A percentile compares a stretch with the other conserved stretches of the same genome.
phyloP scores from a whole-genome alignment of 2,329 filamentous ascomycete species.

The Laburnicola sp. region DNA sequence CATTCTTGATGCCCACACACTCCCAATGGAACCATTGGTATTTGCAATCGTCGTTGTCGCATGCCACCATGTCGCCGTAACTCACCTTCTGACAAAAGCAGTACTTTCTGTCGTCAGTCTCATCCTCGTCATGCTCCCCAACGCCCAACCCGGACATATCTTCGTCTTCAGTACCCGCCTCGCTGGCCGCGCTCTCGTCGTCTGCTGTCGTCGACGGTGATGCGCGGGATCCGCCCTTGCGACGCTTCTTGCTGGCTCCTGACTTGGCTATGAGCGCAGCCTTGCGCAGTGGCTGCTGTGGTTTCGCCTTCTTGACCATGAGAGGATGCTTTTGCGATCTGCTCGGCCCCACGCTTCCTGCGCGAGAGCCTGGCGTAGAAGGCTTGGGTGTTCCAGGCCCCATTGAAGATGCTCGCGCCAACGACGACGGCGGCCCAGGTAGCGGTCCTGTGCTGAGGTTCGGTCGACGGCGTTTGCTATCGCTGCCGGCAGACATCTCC shows the following conservation, averaged over 20 bases:
- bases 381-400: constrained; percentile 67
- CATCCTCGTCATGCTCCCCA: constrained; percentile 59
- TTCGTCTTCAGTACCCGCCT: constrained; percentile 48
- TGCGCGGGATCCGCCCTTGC: constrained; percentile 42
- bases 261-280: constrained; percentile 40
- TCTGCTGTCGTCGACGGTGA: constrained; percentile 51
- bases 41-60: constrained; percentile 79
- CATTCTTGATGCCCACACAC: constrained; percentile 55
- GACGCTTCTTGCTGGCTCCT: constrained; percentile 43
- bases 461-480: constrained; percentile 62
- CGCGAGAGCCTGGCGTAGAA: constrained; percentile 57
- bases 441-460: constrained; percentile 58
- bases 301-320: constrained; percentile 59
- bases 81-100: constrained; percentile 82
- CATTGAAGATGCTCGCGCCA: constrained; percentile 61
- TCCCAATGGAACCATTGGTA: constrained; percentile 89
- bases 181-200: constrained; percentile 58
- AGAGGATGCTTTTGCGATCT: constrained; percentile 51
- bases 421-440: constrained; percentile 57
- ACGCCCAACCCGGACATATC: constrained; percentile 56
- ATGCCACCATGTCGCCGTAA: constrained; percentile 87
- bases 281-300: constrained; percentile 53
- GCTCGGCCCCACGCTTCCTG: constrained; percentile 60
- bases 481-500: constrained; percentile 58
- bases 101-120: constrained; percentile 75